Conservation (phyloP, 305 asterid genomes). For the Solanum hybrid region DNA sequence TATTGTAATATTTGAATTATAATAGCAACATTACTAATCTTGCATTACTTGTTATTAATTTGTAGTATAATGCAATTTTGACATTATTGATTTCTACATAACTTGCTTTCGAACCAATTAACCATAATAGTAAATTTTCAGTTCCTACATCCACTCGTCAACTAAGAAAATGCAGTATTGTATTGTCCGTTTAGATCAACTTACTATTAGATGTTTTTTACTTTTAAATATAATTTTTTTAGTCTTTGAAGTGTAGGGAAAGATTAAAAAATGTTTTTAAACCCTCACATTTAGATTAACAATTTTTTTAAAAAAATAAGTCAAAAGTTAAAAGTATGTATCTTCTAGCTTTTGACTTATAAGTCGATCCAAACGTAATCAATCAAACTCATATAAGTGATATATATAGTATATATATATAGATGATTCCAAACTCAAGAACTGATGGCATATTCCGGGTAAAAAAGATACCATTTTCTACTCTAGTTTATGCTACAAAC, state of each 20-base stretch:
- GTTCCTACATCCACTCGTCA: no score
- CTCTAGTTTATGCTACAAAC: neutral
- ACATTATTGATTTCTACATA: neutral
- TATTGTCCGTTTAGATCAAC: neutral
- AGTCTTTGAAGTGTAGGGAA: neutral
- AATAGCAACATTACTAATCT: neutral
- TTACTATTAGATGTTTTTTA: neutral
- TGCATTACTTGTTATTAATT: neutral
- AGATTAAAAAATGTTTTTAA: no score
- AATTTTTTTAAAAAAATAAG: no score
- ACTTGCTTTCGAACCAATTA: neutral
- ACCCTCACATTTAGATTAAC: neutral
- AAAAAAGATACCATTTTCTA: neutral
- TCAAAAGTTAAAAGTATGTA: no score
- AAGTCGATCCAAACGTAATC: neutral
- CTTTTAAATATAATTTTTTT: no score
- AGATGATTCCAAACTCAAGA: neutral
- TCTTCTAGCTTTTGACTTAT: no score
- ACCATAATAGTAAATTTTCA: neutral
- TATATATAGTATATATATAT: no score
- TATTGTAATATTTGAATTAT: neutral
- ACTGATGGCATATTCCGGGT: no score
- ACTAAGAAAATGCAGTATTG: no score
- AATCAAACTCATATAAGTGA: neutral
- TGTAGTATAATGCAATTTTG: neutral